Evolutionary conservation across 2,329 filamentous ascomycete species (phyloP), one percentile per base, ranked within the genome.

Genomic region (Xylariaceae sp.): DNA sequence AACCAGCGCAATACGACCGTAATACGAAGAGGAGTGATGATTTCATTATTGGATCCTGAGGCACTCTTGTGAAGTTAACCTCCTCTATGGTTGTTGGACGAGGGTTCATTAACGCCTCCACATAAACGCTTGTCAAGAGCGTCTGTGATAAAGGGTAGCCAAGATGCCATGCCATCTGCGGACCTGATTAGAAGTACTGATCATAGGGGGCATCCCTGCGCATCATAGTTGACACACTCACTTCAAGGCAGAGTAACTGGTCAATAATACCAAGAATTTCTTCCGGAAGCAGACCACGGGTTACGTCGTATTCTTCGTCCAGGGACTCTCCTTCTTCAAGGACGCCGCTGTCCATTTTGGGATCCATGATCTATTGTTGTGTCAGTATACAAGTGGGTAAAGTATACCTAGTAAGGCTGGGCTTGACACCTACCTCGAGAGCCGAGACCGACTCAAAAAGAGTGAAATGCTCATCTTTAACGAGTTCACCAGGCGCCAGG

Each of bases 321-420:
- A 93, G 82, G n/a, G 86, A 85, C 66, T 96, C 91, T 24, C 87
- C 89, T 6, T 88, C 84, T 16, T 84, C 81, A 6, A 95, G 78
- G 61, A 88, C 92, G 23, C 94, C 94, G 68, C 91, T 97, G 72
- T 99, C 94, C 94, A 99, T 99, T 74, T 97, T 99, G 1, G 90
- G 87, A 68, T 99, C 94, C 91, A 97, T 97, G 64, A 99, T 96
- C 94, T 99, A 23, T 29, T 26, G 23, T 47, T 35, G 33, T 11
- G 36, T 57, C 9, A 45, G 21, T 27, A 29, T 7, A 30, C 8
- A 8, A 41, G 15, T 21, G 29, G 21, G 10, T 18, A 27, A 21
- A 32, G 7, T 20, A 9, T 24, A 4, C 20, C 44, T 27, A 18
- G 5, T 13, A 10, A 37, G 23, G 35, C 21, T 30, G 26, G 10